Evolutionary conservation across 2,329 filamentous ascomycete genomes (phyloP), one percentile per base, ranked within the genome.

Genomic region (Penicillium janthinellum): DNA sequence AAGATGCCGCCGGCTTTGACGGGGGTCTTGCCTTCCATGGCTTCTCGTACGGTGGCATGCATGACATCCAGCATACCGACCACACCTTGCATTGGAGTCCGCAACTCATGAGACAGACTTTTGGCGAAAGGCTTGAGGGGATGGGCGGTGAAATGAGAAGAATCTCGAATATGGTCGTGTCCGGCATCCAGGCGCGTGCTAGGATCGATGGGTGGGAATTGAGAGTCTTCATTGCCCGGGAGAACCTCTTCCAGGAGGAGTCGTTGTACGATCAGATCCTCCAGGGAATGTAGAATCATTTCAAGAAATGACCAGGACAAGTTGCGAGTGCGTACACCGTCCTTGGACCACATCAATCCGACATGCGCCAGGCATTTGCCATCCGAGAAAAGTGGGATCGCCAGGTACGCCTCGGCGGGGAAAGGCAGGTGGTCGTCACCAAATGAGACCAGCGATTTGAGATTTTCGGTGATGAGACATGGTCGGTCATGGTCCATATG

Each of bases 11-110:
- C 80, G 4, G 84, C 76, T 53, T 77, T 78, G 5, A 81, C 70
- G 60, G 84, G 82, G 10, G 76, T 74, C 60, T 84, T 81, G 39
- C 78, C 81, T 61, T 85, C 82, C 7, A 87, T 82, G 17, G 86
- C 86, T 70, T 90, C 88, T 59, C 88, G 82, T 2, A 90, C 86
- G 2, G 87, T 90, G 3, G 88, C 86, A 74, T 90, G 87, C 87
- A 91, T 90, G 61, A 91, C 86, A 75, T 91, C 88, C 45, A 91
- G 77, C 88, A 90, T 90, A 6, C 88, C 88, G 14, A 91, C 87
- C 6, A 91, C 87, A 44, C 88, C 88, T 73, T 91, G 88, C 88
- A 91, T 90, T 1, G 88, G 88, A 3, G 88, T 91, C 62, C 88
- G 81, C 49, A 91, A 73, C 70, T 91, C 88, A 65, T 91, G 88